Conservation (phyloP, 1,284 basidiomycete genomes). For the Irpex sp. region DNA sequence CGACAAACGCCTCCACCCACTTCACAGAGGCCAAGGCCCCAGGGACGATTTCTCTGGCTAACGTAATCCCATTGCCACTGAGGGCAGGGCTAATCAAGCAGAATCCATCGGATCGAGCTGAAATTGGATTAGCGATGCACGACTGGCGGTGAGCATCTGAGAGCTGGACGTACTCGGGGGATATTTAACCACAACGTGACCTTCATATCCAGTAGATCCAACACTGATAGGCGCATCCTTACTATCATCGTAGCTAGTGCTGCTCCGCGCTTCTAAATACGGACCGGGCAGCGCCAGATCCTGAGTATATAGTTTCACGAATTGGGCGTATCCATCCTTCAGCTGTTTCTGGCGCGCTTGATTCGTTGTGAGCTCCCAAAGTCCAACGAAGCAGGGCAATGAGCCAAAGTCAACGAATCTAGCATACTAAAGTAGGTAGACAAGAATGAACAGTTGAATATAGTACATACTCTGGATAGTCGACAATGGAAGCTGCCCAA, state of each 20-base stretch:
- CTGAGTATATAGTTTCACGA: neutral
- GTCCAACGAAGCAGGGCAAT: neutral
- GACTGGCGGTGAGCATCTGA: neutral
- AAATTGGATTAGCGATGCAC: neutral
- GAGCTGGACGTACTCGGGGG: neutral
- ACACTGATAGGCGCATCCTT: neutral
- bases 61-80: neutral
- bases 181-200: neutral
- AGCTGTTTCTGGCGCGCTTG: neutral
- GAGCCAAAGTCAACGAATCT: slow-evolving; percentile 8
- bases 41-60: neutral
- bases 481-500: slow-evolving; percentile 1
- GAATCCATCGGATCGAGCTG: neutral
- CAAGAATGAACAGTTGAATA: neutral
- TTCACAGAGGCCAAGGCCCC: neutral
- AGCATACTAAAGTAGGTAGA: neutral
- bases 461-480: slow-evolving; percentile 1
- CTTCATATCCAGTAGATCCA: neutral
- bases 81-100: neutral
- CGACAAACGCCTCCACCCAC: neutral
- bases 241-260: neutral
- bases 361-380: slow-evolving; percentile 1
- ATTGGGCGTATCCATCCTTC: neutral
- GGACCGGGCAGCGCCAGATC: neutral
- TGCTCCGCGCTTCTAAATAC: neutral